Evolutionary conservation across 148 eudicot genomes (phyloP), one percentile per base, ranked within the genome.

Genomic region (Agrostemma githago): DNA sequence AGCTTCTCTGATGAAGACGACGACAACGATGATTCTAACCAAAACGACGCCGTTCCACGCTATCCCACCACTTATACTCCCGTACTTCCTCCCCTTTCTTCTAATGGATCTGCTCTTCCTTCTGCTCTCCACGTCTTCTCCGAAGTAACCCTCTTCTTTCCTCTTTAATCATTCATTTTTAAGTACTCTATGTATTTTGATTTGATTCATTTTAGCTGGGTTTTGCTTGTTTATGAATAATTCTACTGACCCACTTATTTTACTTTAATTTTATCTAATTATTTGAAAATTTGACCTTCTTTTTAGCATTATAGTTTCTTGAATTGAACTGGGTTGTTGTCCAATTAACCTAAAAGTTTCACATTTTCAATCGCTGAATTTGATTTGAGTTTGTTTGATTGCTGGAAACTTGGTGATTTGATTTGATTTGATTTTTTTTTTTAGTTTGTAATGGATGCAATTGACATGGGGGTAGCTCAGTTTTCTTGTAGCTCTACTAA

Each of bases 71-170:
- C 81, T 26, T 74, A 85, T 78, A 80, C 83, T 72, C 88, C 96
- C 16, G 76, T 83, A 15, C 72, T 82, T 6, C 74, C 85, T 70
- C 82, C 90, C 12, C 79, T 85, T 56, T 79, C 88, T 59, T 78
- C 89, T 21, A 53, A 64, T 53, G 81, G 72, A 74, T 90, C 98
- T 48, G 65, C 68, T 20, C 92, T 95, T 65, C 98, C 98, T 26
- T 92, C 98, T n/a, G 97, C 96, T 3, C 66, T 90, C 61, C 90
- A 85, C 62, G 98, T 84, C 1, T 95, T 95, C 77, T 81, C 97
- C 60, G 87, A 92, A 85, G 98, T 95, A 92, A 26, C 16, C 51
- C 20, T 4, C 8, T 40, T 66, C 21, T 41, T n/a, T n/a, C 7
- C 11, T 64, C 42, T 46, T 70, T 42, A 41, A 6, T 2, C 37